Evolutionary conservation across 805 yeast species (phyloP).

Genomic region (Candida ortonii): DNA sequence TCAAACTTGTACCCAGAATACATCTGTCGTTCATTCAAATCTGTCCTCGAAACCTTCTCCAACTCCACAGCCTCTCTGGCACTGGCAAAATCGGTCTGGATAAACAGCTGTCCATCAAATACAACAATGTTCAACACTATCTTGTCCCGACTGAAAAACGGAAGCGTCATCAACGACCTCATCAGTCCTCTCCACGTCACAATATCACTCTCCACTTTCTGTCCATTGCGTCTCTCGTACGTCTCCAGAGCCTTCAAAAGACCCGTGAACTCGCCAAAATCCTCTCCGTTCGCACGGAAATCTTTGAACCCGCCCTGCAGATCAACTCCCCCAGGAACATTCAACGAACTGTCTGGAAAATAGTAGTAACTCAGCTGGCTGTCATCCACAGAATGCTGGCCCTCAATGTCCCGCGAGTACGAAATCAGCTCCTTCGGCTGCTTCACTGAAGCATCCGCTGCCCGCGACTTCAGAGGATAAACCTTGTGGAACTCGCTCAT

Average conservation of each 20-base stretch:
- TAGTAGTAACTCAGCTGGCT: constrained; percentile 68
- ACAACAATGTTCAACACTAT: constrained; percentile 60
- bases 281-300: constrained; percentile 52
- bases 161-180: constrained; percentile 67
- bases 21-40: constrained; percentile 39
- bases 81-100: constrained; percentile 41
- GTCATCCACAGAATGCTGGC: constrained; percentile 47
- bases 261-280: constrained; percentile 55
- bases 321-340: constrained; percentile 51
- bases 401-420: constrained; percentile 58
- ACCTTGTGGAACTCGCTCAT: constrained; percentile 20
- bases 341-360: constrained; percentile 70
- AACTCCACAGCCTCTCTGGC: constrained; percentile 30
- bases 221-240: constrained; percentile 48
- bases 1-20: constrained; percentile 87
- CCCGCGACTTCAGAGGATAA: constrained; percentile 44
- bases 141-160: constrained; percentile 55
- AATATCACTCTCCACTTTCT: constrained; percentile 59
- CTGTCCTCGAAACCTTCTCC: constrained; percentile 31
- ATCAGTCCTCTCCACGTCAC: constrained; percentile 84
- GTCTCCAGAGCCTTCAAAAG: constrained; percentile 52
- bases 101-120: constrained; percentile 74
- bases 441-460: constrained; percentile 65
- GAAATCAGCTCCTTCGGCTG: constrained; percentile 83
- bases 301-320: constrained; percentile 61